Percentiles rank a stretch among this genome's conserved stretches.
These are phyloP conservation scores for Punica granatum DNA, from an alignment of 345 rosid genomes.

Conservation along the genomic window DNA sequence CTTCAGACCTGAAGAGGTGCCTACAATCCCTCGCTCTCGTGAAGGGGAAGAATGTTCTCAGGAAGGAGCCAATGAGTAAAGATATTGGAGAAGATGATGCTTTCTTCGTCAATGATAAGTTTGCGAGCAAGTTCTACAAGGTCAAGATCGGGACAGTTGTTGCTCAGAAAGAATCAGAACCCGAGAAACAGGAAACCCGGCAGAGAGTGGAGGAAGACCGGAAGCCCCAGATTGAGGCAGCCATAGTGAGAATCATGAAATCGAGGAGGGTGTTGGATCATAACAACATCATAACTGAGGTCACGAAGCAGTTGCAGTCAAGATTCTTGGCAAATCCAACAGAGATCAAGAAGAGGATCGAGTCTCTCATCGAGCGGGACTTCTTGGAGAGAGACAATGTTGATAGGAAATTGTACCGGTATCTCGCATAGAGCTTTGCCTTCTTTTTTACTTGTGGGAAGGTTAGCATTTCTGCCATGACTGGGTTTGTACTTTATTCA, in stretches of 20 bases:
- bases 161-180: slow-evolving; percentile 96
- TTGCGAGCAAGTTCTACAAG: slow-evolving; percentile 85
- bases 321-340: slow-evolving; percentile 93
- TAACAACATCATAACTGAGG: slow-evolving; percentile 87
- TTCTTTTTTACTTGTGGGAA: slow-evolving; percentile 13
- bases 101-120: slow-evolving; percentile 83
- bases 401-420: slow-evolving; percentile 87
- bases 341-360: slow-evolving; percentile 94
- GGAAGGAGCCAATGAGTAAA: slow-evolving; percentile 97
- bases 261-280: slow-evolving; percentile 93
- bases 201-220: slow-evolving; percentile 99
- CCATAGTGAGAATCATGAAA: slow-evolving; percentile 96
- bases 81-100: slow-evolving; percentile 85
- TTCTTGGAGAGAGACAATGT: slow-evolving; percentile 90
- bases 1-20: slow-evolving; percentile 84
- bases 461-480: slow-evolving; percentile 14
- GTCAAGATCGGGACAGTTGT: slow-evolving; percentile 99
- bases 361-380: slow-evolving; percentile 92
- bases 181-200: slow-evolving; percentile 95
- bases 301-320: slow-evolving; percentile 90
- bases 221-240: slow-evolving; percentile 98
- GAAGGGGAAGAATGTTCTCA: slow-evolving; percentile 84
- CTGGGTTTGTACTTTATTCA: slow-evolving; percentile 20
- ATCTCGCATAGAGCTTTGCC: slow-evolving; percentile 54
- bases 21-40: slow-evolving; percentile 92